Evolutionary conservation across 257 asterid genomes (phyloP).

Genomic region (Fraxinus excelsior): DNA sequence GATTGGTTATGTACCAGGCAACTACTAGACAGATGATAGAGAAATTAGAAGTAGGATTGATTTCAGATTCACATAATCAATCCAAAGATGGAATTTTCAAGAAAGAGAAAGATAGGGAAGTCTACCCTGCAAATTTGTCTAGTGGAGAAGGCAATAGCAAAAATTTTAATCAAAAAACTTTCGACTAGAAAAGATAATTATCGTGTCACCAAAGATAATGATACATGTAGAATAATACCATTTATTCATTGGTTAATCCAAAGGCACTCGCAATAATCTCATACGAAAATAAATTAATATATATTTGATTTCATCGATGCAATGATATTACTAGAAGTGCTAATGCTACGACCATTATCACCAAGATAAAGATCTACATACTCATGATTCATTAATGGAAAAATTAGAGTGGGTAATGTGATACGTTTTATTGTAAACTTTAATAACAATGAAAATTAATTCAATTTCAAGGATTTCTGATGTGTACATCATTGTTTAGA

Average conservation of each 20-base stretch:
- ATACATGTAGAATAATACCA: neutral
- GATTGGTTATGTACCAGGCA: too few relatives aligned
- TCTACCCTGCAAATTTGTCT: neutral
- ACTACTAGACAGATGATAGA: neutral
- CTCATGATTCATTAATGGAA: neutral
- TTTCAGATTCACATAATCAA: neutral
- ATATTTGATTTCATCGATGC: neutral
- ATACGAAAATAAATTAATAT: neutral
- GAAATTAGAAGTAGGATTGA: neutral
- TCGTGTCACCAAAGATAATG: neutral
- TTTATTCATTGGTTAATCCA: neutral
- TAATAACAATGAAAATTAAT: neutral
- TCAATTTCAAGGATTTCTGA: too few relatives aligned
- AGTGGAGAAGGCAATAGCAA: neutral
- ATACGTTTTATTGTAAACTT: neutral
- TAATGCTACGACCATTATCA: conserved; percentile 6
- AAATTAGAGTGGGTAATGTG: neutral
- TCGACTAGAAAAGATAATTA: neutral
- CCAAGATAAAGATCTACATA: neutral
- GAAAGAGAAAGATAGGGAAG: neutral
- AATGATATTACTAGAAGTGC: neutral
- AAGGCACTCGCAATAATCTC: neutral
- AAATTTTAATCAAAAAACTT: neutral
- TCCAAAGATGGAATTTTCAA: neutral
- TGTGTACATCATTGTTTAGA: too few relatives aligned